Percentiles rank a stretch among this genome's conserved stretches.
Evolutionary conservation across 257 asterid species (phyloP).

Genomic region (Ligustrum vulgare): DNA sequence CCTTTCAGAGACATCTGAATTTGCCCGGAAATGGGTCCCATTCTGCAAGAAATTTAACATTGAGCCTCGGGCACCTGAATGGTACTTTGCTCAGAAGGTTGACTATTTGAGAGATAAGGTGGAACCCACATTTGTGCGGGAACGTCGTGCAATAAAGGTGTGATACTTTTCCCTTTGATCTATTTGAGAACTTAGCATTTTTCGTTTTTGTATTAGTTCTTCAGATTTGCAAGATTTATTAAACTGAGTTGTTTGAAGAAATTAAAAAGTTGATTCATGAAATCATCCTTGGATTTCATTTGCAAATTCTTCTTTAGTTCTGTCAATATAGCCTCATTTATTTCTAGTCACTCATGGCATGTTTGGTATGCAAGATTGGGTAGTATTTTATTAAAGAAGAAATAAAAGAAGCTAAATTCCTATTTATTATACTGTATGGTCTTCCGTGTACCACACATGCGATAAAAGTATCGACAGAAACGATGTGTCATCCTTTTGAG

Average conservation of each 20-base stretch:
- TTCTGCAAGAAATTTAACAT: slow-evolving; percentile 83
- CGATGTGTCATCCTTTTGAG: background rate
- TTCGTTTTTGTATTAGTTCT: background rate
- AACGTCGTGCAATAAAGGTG: slow-evolving; percentile 98
- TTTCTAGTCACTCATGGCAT: background rate
- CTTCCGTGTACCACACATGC: background rate
- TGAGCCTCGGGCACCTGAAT: slow-evolving; percentile 97
- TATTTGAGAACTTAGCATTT: background rate
- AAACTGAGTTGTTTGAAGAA: background rate
- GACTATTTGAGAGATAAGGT: slow-evolving; percentile 92
- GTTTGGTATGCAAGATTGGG: no score
- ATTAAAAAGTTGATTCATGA: background rate
- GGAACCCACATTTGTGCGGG: slow-evolving; percentile 86
- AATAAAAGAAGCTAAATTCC: background rate
- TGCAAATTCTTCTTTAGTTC: background rate
- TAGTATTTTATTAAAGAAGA: no score
- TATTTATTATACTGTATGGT: background rate
- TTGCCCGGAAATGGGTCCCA: slow-evolving; percentile 96
- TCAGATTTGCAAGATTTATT: background rate
- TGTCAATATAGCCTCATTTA: background rate
- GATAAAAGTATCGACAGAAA: background rate
- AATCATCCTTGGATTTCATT: background rate
- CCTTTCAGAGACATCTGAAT: slow-evolving; percentile 93
- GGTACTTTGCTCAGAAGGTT: slow-evolving; percentile 82
- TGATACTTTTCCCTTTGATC: slow-evolving; percentile 10